Percentiles rank a stretch among this genome's conserved stretches.
phyloP scores from a whole-genome alignment of 2,329 filamentous ascomycete species.

The Rhexocercosporidium sp. region DNA sequence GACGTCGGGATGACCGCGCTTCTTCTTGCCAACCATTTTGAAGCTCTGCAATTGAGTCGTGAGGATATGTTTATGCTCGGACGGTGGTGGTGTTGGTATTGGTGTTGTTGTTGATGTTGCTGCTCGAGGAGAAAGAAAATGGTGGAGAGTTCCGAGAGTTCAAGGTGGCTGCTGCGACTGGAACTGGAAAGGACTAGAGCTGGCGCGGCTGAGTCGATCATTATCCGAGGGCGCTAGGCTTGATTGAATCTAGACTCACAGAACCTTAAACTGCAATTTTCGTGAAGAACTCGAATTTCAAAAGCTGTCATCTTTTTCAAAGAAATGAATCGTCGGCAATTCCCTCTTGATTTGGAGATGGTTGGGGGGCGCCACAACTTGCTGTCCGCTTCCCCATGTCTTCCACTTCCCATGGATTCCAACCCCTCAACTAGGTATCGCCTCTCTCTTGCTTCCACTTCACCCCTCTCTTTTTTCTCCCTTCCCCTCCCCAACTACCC shows the following conservation, averaged over 20 bases:
- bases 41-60: constrained; percentile 9
- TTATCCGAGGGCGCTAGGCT: constrained; percentile 1
- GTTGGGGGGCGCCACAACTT: too few relatives aligned
- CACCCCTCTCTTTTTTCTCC: neutral
- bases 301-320: neutral
- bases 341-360: neutral
- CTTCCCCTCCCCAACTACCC: neutral
- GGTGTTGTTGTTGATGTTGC: constrained; percentile 5
- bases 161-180: too few relatives aligned
- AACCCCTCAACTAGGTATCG: too few relatives aligned
- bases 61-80: constrained; percentile 6
- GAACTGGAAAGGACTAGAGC: neutral
- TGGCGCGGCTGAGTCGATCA: constrained; percentile 11
- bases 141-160: neutral
- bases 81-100: constrained; percentile 10
- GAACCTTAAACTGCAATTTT: constrained; percentile 15
- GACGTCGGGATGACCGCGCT: constrained; percentile 82
- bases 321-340: neutral
- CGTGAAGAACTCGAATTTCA: neutral
- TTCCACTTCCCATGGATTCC: too few relatives aligned
- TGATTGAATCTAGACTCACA: neutral
- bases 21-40: constrained; percentile 82
- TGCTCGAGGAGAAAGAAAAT: constrained; percentile 1
- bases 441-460: neutral
- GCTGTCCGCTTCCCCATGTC: too few relatives aligned